Percentiles rank a stretch among this genome's conserved stretches.
These are phyloP conservation scores for Wickerhamomyces bisporus DNA, from an alignment of 805 yeast species.

Conservation along the genomic window DNA sequence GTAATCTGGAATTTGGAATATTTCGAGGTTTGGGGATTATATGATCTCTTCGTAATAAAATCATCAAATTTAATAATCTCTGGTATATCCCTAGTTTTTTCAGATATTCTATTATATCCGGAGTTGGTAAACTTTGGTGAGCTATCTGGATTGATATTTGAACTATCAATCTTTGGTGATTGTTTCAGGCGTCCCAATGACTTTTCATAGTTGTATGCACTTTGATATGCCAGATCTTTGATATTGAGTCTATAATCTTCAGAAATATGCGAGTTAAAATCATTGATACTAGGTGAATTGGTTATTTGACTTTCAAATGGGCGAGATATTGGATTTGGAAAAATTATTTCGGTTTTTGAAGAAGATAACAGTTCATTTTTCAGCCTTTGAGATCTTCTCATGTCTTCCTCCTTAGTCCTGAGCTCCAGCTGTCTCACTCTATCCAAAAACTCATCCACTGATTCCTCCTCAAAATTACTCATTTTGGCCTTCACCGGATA, in stretches of 20 bases:
- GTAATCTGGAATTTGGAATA: constrained; percentile 18
- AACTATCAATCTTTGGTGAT: no score
- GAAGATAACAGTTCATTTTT: background rate
- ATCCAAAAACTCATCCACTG: constrained; percentile 13
- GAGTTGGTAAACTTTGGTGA: background rate
- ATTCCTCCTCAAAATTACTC: constrained; percentile 2
- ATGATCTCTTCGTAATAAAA: constrained; percentile 9
- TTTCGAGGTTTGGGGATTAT: constrained; percentile 4
- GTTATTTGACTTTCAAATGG: constrained; percentile 1
- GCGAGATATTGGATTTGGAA: background rate
- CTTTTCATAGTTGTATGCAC: constrained; percentile 49
- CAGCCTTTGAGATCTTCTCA: constrained; percentile 7
- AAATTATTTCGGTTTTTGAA: constrained; percentile 2
- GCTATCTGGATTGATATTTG: no score
- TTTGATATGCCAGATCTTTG: constrained; percentile 50
- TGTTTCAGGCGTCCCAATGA: no score
- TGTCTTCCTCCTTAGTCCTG: constrained; percentile 6
- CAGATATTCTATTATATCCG: background rate
- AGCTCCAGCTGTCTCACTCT: constrained; percentile 12
- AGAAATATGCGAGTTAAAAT: constrained; percentile 31
- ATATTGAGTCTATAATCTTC: constrained; percentile 36
- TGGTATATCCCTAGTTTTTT: constrained; percentile 10
- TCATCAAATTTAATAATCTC: constrained; percentile 24
- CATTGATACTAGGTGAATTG: constrained; percentile 12
- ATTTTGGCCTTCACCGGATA: background rate